A percentile compares a stretch with the other conserved stretches of the same genome.
phyloP scores from a whole-genome alignment of 441 rosid species.

The Gossypium laxum region DNA sequence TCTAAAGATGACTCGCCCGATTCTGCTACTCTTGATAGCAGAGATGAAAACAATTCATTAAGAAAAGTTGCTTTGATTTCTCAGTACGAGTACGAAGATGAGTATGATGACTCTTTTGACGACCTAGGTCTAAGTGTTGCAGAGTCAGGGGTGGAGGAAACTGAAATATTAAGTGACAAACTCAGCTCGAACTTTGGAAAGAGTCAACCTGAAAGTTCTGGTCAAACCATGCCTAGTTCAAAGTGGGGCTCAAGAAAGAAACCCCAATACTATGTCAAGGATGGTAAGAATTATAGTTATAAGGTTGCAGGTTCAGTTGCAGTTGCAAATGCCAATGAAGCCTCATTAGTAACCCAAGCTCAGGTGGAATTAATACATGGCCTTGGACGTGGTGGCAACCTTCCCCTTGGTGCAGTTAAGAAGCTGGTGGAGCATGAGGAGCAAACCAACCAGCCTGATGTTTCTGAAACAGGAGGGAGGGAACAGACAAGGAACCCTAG shows the following conservation, averaged over 20 bases:
- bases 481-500: constrained; percentile 30
- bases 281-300: constrained; percentile 94
- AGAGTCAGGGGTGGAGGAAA: constrained; percentile 63
- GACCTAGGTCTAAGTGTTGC: constrained; percentile 70
- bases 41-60: constrained; percentile 38
- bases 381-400: constrained; percentile 86
- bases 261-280: constrained; percentile 80
- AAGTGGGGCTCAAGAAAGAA: constrained; percentile 71
- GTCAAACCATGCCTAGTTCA: constrained; percentile 24
- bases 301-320: constrained; percentile 78
- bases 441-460: constrained; percentile 29
- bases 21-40: constrained; percentile 38
- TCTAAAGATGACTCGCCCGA: constrained; percentile 39
- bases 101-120: constrained; percentile 93
- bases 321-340: constrained; percentile 69
- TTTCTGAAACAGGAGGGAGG: constrained; percentile 29
- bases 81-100: constrained; percentile 87
- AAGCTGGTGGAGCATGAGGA: constrained; percentile 48
- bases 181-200: constrained; percentile 24
- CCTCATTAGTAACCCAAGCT: constrained; percentile 46
- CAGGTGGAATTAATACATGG: constrained; percentile 61
- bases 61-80: constrained; percentile 48
- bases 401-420: constrained; percentile 63
- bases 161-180: constrained; percentile 43
- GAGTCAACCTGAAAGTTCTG: constrained; percentile 26